phyloP scores from a whole-genome alignment of 2,329 filamentous ascomycete species.

The Tothia fuscella region DNA sequence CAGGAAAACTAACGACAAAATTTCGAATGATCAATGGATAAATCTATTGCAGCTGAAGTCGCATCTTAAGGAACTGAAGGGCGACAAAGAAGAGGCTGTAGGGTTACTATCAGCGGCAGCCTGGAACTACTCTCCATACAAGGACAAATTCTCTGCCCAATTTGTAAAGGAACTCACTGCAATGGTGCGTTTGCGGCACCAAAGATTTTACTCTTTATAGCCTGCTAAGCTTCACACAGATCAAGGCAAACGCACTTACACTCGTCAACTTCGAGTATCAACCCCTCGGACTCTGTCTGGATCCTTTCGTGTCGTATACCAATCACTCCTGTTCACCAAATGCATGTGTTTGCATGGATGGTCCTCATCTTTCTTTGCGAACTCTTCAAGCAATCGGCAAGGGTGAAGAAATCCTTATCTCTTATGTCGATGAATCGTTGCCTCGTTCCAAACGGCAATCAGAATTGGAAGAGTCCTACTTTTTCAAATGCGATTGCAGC shows the following conservation, averaged over 20 bases:
- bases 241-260: conserved; percentile 42
- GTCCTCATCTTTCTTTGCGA: conserved; percentile 37
- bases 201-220: background rate
- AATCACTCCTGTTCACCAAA: conserved; percentile 55
- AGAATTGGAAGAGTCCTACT: conserved; percentile 43
- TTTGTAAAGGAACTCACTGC: no score
- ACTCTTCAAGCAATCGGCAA: conserved; percentile 40
- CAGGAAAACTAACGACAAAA: conserved; percentile 27
- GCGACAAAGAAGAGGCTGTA: no score
- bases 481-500: conserved; percentile 45
- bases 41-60: conserved; percentile 33
- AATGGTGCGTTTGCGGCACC: no score
- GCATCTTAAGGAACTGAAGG: background rate
- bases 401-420: conserved; percentile 47
- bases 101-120: background rate
- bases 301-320: conserved; percentile 40
- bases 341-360: conserved; percentile 45
- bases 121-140: background rate
- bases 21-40: conserved; percentile 30
- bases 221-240: background rate
- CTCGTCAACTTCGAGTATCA: conserved; percentile 44
- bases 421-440: conserved; percentile 48
- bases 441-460: conserved; percentile 38
- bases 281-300: conserved; percentile 46
- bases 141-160: no score